Evolutionary conservation across 805 yeast species (phyloP), one percentile per base, ranked within the genome.

Genomic region (Zygotorulaspora sp.): DNA sequence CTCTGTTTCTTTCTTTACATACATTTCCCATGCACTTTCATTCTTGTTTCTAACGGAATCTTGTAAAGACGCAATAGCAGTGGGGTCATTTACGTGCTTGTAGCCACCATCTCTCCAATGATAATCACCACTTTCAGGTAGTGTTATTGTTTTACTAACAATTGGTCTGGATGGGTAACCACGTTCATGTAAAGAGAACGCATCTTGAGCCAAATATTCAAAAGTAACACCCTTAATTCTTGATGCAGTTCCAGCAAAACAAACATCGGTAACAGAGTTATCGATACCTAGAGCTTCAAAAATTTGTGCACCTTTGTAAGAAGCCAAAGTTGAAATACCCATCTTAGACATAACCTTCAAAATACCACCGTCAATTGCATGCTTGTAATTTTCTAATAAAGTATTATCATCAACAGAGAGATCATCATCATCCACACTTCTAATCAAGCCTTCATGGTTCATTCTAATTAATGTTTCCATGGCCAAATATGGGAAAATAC

Each of bases 61-160:
- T 67, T 92, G 98, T 58, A 90, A 76, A 44, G 85, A 80, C 11
- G 97, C 97, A 64, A 90, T 83, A 13, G 97, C 96, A 22, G 84
- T 75, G 11, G 98, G 98, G 49, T 87, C 95, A 63, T 90, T 90
- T 45, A 92, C 77, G 62, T 92, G 97, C 40, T 90, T 81, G 56
- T 87, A 95, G 49, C 97, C 98, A 58, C 97, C 97, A 59, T 90
- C 97, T 69, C 98, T 80, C 94, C 96, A 90, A 66, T 92, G 95
- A 59, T 88, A 92, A 62, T 92, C 97, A 65, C 98, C 98, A 43
- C 89, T 77, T 65, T 90, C 97, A 20, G 96, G 94, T 45, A 92
- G 72, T 20, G 61, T 59, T 10, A 83, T 81, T 24, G 77, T 70
- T 23, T 86, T 88, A 53, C 75, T 72, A 47, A 83, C 66, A 17